Conservation (phyloP, 1,139 yeast species). For the Yamadazyma atmosphaerica region DNA sequence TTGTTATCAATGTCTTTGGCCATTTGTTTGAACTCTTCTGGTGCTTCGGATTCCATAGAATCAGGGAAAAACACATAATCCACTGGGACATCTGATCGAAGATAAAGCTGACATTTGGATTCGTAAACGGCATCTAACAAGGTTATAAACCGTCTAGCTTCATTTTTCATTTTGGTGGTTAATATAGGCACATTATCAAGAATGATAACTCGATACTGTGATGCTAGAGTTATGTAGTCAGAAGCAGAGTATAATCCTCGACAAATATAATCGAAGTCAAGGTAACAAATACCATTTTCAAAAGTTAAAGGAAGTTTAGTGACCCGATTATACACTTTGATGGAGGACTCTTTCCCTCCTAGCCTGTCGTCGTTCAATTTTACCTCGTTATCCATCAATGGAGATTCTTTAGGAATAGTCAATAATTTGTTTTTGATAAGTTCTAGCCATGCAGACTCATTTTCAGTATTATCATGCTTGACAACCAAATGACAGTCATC, state of each 20-base stretch:
- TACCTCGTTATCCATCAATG: conserved; percentile 12
- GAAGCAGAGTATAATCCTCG: conserved; percentile 61
- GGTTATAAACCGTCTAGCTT: conserved; percentile 67
- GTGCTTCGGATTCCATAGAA: conserved; percentile 21
- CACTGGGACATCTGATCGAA: conserved; percentile 51
- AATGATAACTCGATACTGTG: conserved; percentile 55
- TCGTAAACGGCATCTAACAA: conserved; percentile 70
- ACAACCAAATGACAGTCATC: conserved; percentile 30
- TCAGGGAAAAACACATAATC: conserved; percentile 64
- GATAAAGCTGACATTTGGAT: conserved; percentile 56
- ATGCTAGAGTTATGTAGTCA: conserved; percentile 68
- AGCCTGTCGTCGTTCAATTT: conserved; percentile 14
- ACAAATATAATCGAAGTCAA: conserved; percentile 59
- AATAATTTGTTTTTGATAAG: conserved; percentile 24
- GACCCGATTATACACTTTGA: conserved; percentile 57
- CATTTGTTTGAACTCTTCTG: conserved; percentile 16
- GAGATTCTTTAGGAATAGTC: conserved; percentile 15
- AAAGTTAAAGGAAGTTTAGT: conserved; percentile 48
- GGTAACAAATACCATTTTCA: conserved; percentile 41
- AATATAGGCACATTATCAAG: conserved; percentile 64
- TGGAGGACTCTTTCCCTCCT: conserved; percentile 26
- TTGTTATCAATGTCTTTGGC: conserved; percentile 19
- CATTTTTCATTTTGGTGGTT: conserved; percentile 60
- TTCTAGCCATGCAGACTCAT: conserved; percentile 38
- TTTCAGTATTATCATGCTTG: conserved; percentile 21